These are phyloP conservation scores for Cystofilobasidium bisporidii DNA, from an alignment of 768 basidiomycete species.

Conservation along the genomic window DNA sequence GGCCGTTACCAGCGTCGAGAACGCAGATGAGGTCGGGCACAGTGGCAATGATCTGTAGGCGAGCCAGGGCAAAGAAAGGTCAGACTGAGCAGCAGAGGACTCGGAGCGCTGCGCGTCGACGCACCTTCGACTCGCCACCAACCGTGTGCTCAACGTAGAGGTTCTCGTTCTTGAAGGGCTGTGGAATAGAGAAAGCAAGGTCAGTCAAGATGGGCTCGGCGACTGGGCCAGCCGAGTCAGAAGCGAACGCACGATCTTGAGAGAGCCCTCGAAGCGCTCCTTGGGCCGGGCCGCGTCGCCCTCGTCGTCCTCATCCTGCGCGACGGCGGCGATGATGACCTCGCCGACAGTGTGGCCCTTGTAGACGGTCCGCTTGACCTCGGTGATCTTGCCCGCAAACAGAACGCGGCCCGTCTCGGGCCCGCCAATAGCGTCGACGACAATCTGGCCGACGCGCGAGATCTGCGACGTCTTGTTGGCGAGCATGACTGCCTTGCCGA, in stretches of 20 bases:
- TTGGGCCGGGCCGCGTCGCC: too few species aligned
- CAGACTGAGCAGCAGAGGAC: too few species aligned
- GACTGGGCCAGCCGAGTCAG: background rate
- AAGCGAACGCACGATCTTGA: background rate
- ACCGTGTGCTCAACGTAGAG: conserved; percentile 24
- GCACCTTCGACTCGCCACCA: conserved; percentile 7
- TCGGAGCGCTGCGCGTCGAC: too few species aligned
- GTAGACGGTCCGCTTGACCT: background rate
- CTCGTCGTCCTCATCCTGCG: background rate
- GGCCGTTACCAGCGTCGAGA: conserved; percentile 54
- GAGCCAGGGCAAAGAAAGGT: too few species aligned
- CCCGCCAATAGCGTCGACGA: background rate
- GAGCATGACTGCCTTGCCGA: background rate
- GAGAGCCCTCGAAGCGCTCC: background rate
- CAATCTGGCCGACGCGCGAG: background rate
- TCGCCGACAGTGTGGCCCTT: background rate
- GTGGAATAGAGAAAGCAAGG: background rate
- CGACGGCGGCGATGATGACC: background rate
- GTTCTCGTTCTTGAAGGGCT: conserved; percentile 36
- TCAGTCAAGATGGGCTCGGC: too few species aligned
- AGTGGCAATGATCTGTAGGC: conserved; percentile 41
- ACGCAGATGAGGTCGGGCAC: conserved; percentile 61
- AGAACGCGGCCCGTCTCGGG: background rate
- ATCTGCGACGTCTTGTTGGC: conserved; percentile 1
- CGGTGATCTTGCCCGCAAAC: conserved; percentile 2